Evolutionary conservation across 768 basidiomycete species (phyloP), one percentile per base, ranked within the genome.

Genomic region (Calocybe indica): DNA sequence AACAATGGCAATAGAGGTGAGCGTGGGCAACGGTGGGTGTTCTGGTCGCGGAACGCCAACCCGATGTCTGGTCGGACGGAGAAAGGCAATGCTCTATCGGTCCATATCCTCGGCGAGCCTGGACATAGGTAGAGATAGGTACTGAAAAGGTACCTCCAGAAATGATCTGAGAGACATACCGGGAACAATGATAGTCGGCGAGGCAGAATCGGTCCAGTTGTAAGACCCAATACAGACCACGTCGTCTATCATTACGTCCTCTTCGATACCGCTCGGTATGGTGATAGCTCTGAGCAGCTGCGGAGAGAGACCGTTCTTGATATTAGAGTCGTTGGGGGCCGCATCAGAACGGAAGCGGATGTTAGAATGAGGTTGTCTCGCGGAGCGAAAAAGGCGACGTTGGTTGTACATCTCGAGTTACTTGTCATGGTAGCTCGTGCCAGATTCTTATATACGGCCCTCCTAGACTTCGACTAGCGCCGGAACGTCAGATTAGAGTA

Each of bases 21-120:
- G 5, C 61, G 58, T 7, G 65, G 66, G 55, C 69, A 62, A n/a
- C 70, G 61, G 54, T 67, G 73, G 14, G 70, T 74, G 60, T 87
- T 80, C 50, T 83, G 82, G 60, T 89, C 81, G 13, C 74, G 58
- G 51, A 73, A 75, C 29, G 64, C 59, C 7, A 68, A 31, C 0
- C 80, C 82, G 5, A 58, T 62, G 56, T 88, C 87, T 9, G 67
- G 69, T 3, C 72, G 68, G 10, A 88, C 79, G 6, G 60, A 70
- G 54, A 71, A 79, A 1, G 85, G 83, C 5, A 71, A 55, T 0
- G 63, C 43, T 22, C 66, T 65, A 51, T 76, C 68, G 3, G n/a
- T 64, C 82, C 81, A 82, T 43, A 68, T 55, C 32, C 67, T 63
- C 1, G 80, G 82, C 3, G 73, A 76, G 0, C 76, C 78, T 79